Conservation (phyloP, 1,139 yeast genomes). For the Geotrichum reessii region DNA sequence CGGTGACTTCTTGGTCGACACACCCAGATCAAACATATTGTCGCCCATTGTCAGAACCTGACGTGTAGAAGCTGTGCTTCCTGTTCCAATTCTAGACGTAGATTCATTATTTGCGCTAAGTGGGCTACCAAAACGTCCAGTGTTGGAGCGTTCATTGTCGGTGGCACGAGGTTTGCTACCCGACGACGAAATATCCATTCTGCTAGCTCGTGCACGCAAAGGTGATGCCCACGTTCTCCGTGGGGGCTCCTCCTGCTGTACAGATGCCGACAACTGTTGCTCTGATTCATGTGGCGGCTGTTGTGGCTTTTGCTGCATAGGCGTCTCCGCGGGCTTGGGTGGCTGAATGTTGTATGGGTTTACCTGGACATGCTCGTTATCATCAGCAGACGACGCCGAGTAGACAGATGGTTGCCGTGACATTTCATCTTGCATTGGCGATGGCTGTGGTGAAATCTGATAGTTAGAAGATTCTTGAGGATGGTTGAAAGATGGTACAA, state of each 20-base stretch:
- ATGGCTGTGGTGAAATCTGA: constrained; percentile 23
- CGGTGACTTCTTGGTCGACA: constrained; percentile 20
- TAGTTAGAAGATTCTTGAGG: constrained; percentile 23
- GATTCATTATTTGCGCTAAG: not conserved
- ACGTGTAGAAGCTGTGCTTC: constrained; percentile 3
- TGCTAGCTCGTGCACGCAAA: constrained; percentile 33
- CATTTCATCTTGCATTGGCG: constrained; percentile 27
- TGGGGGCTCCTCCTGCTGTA: constrained; percentile 20
- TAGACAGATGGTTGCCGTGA: constrained; percentile 33
- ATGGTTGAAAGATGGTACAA: constrained; percentile 22
- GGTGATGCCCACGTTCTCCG: constrained; percentile 40
- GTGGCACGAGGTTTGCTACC: constrained; percentile 10
- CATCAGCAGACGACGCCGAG: constrained; percentile 27
- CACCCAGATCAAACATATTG: constrained; percentile 34
- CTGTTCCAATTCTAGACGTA: not conserved
- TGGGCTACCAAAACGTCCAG: not conserved
- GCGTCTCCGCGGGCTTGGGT: constrained; percentile 1
- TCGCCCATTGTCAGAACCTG: constrained; percentile 24
- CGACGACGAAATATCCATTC: constrained; percentile 25
- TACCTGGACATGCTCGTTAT: not conserved
- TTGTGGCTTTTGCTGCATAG: not conserved
- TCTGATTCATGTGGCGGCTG: constrained; percentile 1
- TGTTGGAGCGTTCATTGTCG: constrained; percentile 13
- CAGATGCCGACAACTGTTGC: not conserved
- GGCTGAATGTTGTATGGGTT: constrained; percentile 19